These are phyloP conservation scores for Dissophora globulifera DNA, from an alignment of 192 early-diverging fungal species.

Conservation along the genomic window DNA sequence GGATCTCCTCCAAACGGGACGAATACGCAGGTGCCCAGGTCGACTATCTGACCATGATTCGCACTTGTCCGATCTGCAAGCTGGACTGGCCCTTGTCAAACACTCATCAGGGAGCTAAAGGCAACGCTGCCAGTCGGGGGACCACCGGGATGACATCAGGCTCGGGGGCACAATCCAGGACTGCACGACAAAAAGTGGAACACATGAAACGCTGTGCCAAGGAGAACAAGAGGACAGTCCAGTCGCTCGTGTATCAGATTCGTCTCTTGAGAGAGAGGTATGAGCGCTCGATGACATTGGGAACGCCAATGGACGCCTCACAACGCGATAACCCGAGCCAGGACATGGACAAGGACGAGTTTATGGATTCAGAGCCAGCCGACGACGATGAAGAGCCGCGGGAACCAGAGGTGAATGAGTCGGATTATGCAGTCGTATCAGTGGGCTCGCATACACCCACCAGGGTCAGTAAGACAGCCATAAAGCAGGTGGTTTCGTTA, in stretches of 20 bases:
- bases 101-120: no score
- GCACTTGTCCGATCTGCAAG: conserved; percentile 43
- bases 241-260: conserved; percentile 38
- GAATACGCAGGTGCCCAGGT: conserved; percentile 26
- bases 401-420: neutral
- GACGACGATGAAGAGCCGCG: neutral
- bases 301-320: conserved; percentile 4
- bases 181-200: conserved; percentile 33
- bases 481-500: conserved; percentile 28
- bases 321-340: neutral
- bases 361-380: no score
- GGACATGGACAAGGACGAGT: neutral
- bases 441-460: neutral
- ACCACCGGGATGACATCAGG: neutral
- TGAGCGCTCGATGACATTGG: conserved; percentile 28
- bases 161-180: neutral
- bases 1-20: neutral
- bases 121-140: neutral
- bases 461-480: conserved; percentile 1
- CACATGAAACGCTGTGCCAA: conserved; percentile 42
- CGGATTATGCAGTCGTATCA: neutral
- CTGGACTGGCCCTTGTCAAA: conserved; percentile 17
- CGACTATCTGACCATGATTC: conserved; percentile 32
- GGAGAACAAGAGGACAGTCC: conserved; percentile 19
- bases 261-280: conserved; percentile 30